These are phyloP conservation scores for Polygonum aviculare DNA, from an alignment of 148 eudicot genomes.

Conservation along the genomic window DNA sequence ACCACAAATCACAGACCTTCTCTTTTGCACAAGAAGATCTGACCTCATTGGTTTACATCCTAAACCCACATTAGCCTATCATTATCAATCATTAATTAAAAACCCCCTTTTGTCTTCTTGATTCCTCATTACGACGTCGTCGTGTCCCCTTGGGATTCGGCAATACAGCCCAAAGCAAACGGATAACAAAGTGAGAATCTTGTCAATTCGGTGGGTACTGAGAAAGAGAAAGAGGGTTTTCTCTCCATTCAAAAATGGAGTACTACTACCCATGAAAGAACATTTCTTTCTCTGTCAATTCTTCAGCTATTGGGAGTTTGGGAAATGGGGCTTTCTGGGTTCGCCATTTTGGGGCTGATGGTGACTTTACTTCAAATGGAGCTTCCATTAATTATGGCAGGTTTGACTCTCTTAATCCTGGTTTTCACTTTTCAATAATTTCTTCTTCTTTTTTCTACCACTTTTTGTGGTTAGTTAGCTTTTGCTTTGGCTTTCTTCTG, in stretches of 20 bases:
- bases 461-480: conserved; percentile 1
- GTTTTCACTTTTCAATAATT: not conserved
- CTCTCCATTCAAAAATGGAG: not conserved
- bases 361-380: not conserved
- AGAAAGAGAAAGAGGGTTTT: not conserved
- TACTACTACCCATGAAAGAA: not conserved
- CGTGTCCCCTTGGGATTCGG: not conserved
- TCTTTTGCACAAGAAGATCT: not conserved
- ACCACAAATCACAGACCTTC: not conserved
- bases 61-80: not conserved
- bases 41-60: not conserved
- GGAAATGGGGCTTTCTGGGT: not conserved
- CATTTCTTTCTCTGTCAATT: not conserved
- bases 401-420: not conserved
- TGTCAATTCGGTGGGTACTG: not conserved
- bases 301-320: not conserved
- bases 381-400: conserved; percentile 8
- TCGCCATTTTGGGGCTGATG: not conserved
- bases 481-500: conserved; percentile 5
- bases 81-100: not conserved
- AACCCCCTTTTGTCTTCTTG: not conserved
- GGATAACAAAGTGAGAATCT: not conserved
- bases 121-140: not conserved
- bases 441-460: not conserved
- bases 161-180: conserved; percentile 9